phyloP scores from a whole-genome alignment of 352 stramenopile species.

The Phytophthora capsici region DNA sequence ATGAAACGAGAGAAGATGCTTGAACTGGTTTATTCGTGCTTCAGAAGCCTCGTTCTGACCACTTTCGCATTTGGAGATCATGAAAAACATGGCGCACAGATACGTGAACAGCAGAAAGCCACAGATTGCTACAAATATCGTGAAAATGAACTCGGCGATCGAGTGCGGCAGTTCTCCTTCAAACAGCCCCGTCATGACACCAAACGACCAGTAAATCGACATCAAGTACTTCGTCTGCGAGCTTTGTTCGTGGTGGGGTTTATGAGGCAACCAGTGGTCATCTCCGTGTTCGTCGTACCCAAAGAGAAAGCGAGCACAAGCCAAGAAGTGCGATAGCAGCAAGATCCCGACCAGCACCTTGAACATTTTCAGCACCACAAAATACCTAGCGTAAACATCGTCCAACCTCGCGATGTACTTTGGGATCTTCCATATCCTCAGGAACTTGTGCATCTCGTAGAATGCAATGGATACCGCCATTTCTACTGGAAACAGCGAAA shows the following conservation, averaged over 20 bases:
- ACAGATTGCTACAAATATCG: conserved; percentile 65
- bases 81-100: conserved; percentile 74
- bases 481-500: conserved; percentile 44
- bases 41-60: conserved; percentile 52
- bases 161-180: conserved; percentile 66
- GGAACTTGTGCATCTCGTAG: conserved; percentile 72
- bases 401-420: conserved; percentile 65
- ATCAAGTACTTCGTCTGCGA: conserved; percentile 52
- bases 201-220: conserved; percentile 72
- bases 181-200: conserved; percentile 65
- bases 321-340: conserved; percentile 61
- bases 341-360: conserved; percentile 61
- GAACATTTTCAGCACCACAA: conserved; percentile 71
- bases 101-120: conserved; percentile 78
- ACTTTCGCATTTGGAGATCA: conserved; percentile 81
- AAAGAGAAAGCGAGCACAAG: conserved; percentile 65
- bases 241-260: conserved; percentile 19
- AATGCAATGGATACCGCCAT: conserved; percentile 35
- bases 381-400: conserved; percentile 63
- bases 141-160: conserved; percentile 62
- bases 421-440: conserved; percentile 52
- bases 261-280: conserved; percentile 60
- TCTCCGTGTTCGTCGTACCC: conserved; percentile 51
- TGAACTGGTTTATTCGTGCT: conserved; percentile 74
- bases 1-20: conserved; percentile 74